Evolutionary conservation across 1,284 basidiomycete genomes (phyloP).

Genomic region (Cryptococcus maquisensis): DNA sequence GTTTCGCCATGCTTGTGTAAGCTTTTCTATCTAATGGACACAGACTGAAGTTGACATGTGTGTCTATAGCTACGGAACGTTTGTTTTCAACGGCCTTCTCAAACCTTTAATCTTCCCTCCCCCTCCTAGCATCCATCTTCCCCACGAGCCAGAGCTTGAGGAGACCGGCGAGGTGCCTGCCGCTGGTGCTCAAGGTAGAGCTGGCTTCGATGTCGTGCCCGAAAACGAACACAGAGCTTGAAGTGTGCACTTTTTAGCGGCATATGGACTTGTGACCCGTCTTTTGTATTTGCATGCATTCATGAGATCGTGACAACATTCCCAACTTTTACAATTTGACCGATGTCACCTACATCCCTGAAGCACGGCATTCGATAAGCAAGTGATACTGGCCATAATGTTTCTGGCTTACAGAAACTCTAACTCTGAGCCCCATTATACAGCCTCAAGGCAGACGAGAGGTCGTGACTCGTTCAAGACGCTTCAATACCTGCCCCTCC

Average conservation of each 20-base stretch:
- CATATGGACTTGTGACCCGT: neutral
- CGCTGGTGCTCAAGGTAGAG: constrained; percentile 25
- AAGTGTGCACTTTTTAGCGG: too few relatives aligned
- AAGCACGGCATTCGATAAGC: too few relatives aligned
- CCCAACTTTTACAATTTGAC: too few relatives aligned
- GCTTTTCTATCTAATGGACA: constrained; percentile 4
- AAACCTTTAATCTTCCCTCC: constrained; percentile 57
- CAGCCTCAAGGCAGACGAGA: too few relatives aligned
- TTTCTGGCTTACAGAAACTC: too few relatives aligned
- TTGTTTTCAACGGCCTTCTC: constrained; percentile 67
- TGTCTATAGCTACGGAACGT: constrained; percentile 44
- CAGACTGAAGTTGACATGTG: neutral
- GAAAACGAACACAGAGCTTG: constrained; percentile 1
- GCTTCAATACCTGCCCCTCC: too few relatives aligned
- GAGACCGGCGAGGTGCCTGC: constrained; percentile 37
- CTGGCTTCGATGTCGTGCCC: constrained; percentile 36
- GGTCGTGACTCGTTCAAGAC: too few relatives aligned
- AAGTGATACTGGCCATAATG: too few relatives aligned
- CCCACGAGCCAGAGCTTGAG: constrained; percentile 37
- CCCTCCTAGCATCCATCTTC: constrained; percentile 28
- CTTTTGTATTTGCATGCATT: neutral
- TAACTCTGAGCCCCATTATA: too few relatives aligned
- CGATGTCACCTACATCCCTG: too few relatives aligned
- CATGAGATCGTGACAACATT: neutral
- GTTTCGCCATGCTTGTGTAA: constrained; percentile 85